These are phyloP conservation scores for Plectosphaerella plurivora DNA, from an alignment of 2,329 filamentous ascomycete genomes.

Conservation along the genomic window DNA sequence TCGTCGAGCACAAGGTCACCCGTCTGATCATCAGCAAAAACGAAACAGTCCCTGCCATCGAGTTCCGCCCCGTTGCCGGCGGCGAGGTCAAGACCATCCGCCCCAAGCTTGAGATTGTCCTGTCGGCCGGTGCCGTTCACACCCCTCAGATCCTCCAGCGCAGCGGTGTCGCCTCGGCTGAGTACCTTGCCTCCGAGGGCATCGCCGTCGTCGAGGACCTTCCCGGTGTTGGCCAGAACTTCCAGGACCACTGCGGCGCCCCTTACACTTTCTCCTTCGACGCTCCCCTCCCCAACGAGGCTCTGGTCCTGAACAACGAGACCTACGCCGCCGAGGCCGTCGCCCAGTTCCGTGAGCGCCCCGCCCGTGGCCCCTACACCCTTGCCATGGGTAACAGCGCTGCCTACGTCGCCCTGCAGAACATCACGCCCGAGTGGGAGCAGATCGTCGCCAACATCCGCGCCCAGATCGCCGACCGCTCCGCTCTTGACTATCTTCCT, in stretches of 20 bases:
- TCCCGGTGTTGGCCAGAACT: conserved; percentile 45
- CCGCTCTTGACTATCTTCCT: conserved; percentile 14
- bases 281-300: conserved; percentile 13
- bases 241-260: conserved; percentile 33
- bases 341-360: conserved; percentile 22
- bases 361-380: conserved; percentile 29
- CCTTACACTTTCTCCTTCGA: conserved; percentile 11
- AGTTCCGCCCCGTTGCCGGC: conserved; percentile 16
- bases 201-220: conserved; percentile 41
- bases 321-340: conserved; percentile 26
- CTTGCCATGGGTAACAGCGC: conserved; percentile 24
- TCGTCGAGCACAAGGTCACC: conserved; percentile 22
- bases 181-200: conserved; percentile 33
- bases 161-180: conserved; percentile 40
- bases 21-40: conserved; percentile 12
- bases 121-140: conserved; percentile 44
- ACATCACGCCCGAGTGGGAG: conserved; percentile 15
- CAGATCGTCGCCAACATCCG: conserved; percentile 17
- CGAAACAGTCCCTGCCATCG: conserved; percentile 7
- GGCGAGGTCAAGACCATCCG: conserved; percentile 17
- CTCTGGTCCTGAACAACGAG: conserved; percentile 17
- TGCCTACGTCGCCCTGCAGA: conserved; percentile 21
- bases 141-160: conserved; percentile 48
- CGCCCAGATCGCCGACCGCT: conserved; percentile 16
- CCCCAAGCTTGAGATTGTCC: conserved; percentile 38